Evolutionary conservation across 1,284 basidiomycete species (phyloP).

Genomic region (Meripilus lineatus): DNA sequence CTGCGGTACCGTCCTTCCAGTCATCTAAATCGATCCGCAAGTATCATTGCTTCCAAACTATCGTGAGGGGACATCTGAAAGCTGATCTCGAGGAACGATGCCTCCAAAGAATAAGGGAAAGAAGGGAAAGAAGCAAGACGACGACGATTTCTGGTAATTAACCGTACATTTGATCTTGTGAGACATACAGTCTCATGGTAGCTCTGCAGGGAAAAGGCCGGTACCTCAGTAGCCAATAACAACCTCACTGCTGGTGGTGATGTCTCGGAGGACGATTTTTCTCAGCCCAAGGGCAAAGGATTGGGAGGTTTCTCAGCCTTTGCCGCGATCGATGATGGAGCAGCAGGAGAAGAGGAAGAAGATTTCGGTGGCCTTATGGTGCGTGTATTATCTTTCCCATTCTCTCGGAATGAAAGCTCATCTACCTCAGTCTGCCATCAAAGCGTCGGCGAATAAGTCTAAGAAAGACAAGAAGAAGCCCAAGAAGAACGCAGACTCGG

Average conservation of each 20-base stretch:
- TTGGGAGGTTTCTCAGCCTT: slow-evolving; percentile 47
- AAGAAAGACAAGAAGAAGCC: slow-evolving; percentile 69
- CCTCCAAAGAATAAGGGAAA: slow-evolving; percentile 87
- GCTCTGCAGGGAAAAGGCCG: slow-evolving; percentile 62
- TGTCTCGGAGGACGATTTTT: slow-evolving; percentile 39
- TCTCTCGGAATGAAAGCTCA: not conserved
- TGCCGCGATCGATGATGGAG: slow-evolving; percentile 38
- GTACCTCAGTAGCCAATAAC: slow-evolving; percentile 51
- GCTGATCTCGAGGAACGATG: too few relatives aligned
- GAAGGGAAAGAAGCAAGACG: slow-evolving; percentile 78
- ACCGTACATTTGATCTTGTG: slow-evolving; percentile 11
- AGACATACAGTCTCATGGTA: slow-evolving; percentile 1
- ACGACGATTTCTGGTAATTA: slow-evolving; percentile 79
- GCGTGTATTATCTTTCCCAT: slow-evolving; percentile 22
- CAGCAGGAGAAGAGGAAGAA: slow-evolving; percentile 59
- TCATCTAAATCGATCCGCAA: too few relatives aligned
- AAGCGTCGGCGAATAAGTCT: slow-evolving; percentile 46
- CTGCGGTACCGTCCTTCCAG: too few relatives aligned
- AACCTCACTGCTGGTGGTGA: slow-evolving; percentile 30
- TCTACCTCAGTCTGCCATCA: slow-evolving; percentile 34
- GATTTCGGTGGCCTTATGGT: slow-evolving; percentile 86
- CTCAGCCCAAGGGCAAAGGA: slow-evolving; percentile 17
- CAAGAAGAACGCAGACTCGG: slow-evolving; percentile 35
- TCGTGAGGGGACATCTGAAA: too few relatives aligned
- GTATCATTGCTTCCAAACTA: too few relatives aligned